A percentile compares a stretch with the other conserved stretches of the same genome.
These are phyloP conservation scores for Microthlaspi erraticum DNA, from an alignment of 345 rosid genomes.

Conservation along the genomic window DNA sequence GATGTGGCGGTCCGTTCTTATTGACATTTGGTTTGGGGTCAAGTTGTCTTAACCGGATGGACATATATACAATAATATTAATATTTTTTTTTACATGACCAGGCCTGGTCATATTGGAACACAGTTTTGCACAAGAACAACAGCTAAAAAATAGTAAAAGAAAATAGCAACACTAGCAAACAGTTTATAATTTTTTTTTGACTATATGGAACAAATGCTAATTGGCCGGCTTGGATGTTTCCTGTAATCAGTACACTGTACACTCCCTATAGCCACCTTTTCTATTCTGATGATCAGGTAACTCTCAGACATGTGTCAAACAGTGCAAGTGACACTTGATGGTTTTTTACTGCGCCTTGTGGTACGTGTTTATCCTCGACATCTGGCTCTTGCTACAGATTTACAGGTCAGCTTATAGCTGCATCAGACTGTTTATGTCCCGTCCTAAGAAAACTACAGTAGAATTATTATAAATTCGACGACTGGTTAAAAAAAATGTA, in stretches of 20 bases:
- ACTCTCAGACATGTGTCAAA: slow-evolving; percentile 9
- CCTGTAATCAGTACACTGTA: not conserved
- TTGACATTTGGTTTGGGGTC: slow-evolving; percentile 13
- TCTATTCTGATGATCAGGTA: not conserved
- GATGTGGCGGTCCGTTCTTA: slow-evolving; percentile 7
- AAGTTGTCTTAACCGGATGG: not conserved
- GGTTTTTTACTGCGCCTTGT: not conserved
- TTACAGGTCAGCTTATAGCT: not conserved
- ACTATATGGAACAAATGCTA: not conserved
- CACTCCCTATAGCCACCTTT: slow-evolving; percentile 2
- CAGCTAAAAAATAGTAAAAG: too few relatives aligned
- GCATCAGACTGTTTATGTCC: not conserved
- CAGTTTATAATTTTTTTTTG: not conserved
- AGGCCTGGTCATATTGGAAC: too few relatives aligned
- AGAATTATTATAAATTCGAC: too few relatives aligned
- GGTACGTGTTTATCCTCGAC: slow-evolving; percentile 6
- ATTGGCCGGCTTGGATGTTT: slow-evolving; percentile 27
- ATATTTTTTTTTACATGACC: too few relatives aligned
- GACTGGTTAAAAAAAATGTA: too few relatives aligned
- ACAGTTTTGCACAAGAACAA: too few relatives aligned
- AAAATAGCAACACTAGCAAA: not conserved
- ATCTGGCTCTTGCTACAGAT: not conserved
- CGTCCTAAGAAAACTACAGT: too few relatives aligned
- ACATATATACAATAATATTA: too few relatives aligned
- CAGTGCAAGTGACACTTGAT: slow-evolving; percentile 11